Evolutionary conservation across 768 basidiomycete species (phyloP), one percentile per base, ranked within the genome.

Genomic region (Podaxis pistillaris): DNA sequence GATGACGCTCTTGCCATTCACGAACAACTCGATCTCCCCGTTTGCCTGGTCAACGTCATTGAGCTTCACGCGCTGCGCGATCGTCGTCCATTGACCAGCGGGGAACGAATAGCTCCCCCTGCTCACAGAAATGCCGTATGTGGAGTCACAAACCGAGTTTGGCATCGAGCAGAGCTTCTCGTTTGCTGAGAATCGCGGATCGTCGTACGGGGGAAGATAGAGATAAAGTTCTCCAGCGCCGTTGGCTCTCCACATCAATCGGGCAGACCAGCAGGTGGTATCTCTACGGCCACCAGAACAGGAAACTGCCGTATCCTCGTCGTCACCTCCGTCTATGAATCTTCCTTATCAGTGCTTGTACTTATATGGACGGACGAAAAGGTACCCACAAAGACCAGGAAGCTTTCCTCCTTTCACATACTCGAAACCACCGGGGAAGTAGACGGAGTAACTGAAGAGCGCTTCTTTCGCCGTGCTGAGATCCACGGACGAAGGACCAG

Each of bases 371-470:
- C 56, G n/a, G 37, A 37, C 51, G 28, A 54, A 47, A 38, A 7
- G 46, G 22, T 7, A 79, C 81, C 64, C 65, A 86, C 84, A 87
- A 63, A 88, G 69, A 62, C 87, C 88, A n/a, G 87, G 87, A 30
- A 89, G 75, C 69, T 88, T 89, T 38, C 88, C 87, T 52, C 87
- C 87, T 68, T 77, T 78, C 65, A 83, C 78, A 70, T 79, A 88
- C 28, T 79, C 76, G 71, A 86, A 88, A 30, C 80, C 86, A n/a
- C 76, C 67, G 28, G 79, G 72, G 70, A 89, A 87, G 73, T 76
- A 83, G 37, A 86, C 79, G 1, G 83, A 81, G 73, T 80, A 80
- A 2, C 73, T 81, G 67, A 89, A 80, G 1, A 83, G 83, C 15
- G 82, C 81, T 64, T 89, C 86, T 67, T 82, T 85, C 36, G 85